Evolutionary conservation across 2,329 filamentous ascomycete genomes (phyloP).

Genomic region (Pseudocercospora fuligena): DNA sequence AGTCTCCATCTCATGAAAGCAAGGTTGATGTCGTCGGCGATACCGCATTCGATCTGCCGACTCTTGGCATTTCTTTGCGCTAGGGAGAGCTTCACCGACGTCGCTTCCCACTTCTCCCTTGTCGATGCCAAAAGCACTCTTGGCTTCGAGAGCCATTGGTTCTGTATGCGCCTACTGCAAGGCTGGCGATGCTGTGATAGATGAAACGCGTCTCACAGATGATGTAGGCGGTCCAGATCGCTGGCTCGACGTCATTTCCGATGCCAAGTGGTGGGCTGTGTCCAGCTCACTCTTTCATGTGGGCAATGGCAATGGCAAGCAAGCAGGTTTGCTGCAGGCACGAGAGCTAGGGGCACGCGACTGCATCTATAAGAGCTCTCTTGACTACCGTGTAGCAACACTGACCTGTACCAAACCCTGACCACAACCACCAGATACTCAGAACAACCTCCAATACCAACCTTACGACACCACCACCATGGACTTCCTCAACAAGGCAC

Average conservation of each 20-base stretch:
- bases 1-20: not conserved
- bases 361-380: not conserved
- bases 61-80: constrained; percentile 1
- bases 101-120: constrained; percentile 7
- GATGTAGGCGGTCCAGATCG: constrained; percentile 2
- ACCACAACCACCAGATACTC: constrained; percentile 1
- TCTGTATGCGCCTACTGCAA: constrained; percentile 14
- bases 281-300: constrained; percentile 10
- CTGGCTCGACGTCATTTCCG: constrained; percentile 11
- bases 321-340: constrained; percentile 21
- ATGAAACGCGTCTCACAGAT: constrained; percentile 12
- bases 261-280: constrained; percentile 31
- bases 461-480: constrained; percentile 38
- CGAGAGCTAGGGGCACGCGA: constrained; percentile 21
- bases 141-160: constrained; percentile 3
- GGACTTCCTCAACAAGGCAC: constrained; percentile 48
- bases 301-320: constrained; percentile 4
- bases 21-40: constrained; percentile 15
- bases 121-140: not conserved
- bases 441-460: not conserved
- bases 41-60: constrained; percentile 8
- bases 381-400: not conserved
- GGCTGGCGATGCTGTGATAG: constrained; percentile 12
- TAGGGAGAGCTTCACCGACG: not conserved
- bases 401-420: not conserved